Percentiles rank a stretch among this genome's conserved stretches.
Conservation (phyloP, 106 monocot genomes). For the Dactylorhiza incarnata region DNA sequence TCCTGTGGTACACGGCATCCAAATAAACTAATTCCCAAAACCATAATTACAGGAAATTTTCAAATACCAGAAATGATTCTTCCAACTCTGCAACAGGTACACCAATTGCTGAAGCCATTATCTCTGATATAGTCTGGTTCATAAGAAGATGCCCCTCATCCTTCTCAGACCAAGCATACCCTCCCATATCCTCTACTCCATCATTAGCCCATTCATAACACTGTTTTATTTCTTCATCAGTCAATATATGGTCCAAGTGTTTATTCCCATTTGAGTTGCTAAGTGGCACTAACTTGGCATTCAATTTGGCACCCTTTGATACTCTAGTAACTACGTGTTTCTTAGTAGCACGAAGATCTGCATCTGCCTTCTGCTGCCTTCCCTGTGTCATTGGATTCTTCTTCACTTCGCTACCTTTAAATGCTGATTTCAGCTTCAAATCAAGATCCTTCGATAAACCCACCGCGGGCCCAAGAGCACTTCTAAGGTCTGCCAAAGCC, state of each 20-base stretch:
- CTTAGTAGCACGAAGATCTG: not conserved
- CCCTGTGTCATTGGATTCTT: too few species aligned
- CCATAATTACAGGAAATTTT: not conserved
- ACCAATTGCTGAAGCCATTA: slow-evolving; percentile 1
- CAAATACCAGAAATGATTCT: not conserved
- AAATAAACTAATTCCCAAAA: too few species aligned
- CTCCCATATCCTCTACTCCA: slow-evolving; percentile 4
- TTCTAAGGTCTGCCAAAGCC: too few species aligned
- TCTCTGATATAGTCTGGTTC: not conserved
- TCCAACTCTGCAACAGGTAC: not conserved
- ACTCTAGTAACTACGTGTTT: not conserved
- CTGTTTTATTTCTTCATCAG: not conserved
- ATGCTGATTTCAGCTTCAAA: too few species aligned
- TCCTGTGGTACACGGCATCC: too few species aligned
- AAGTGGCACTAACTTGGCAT: not conserved
- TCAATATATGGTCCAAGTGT: too few species aligned
- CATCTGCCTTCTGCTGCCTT: too few species aligned
- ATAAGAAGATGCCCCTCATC: not conserved
- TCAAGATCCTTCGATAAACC: too few species aligned
- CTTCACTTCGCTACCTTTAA: too few species aligned
- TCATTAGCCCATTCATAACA: slow-evolving; percentile 6
- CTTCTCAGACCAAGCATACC: not conserved
- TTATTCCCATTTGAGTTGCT: too few species aligned
- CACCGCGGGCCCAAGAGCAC: too few species aligned
- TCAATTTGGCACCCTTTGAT: not conserved